Base-by-base conservation (phyloP, 768 basidiomycete species). In the Suillus sp. region DNA sequence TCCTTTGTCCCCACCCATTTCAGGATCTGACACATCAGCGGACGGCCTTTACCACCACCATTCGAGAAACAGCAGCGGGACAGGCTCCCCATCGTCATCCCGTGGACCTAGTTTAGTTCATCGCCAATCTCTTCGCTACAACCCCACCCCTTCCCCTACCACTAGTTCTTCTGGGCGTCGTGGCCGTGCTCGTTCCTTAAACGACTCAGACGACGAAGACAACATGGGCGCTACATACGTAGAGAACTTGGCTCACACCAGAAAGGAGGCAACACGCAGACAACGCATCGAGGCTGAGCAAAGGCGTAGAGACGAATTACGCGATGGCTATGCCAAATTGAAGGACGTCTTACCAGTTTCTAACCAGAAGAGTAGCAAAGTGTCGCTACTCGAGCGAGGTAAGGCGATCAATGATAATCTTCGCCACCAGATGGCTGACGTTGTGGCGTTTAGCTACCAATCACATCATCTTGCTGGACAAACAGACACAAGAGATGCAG, bases 251-350 rank as follows among this genome's bases (percentile, higher is more conserved):
- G 92, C 91, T 7, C 84, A 88, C 74, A 85, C 87, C 11, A 81
- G 92, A 71, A 94, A 93, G 73, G 92, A 94, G 78, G 91, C 91
- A 25, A 94, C 92, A 10, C 81, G 92, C 37, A 81, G 87, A 71
- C 92, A 93, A 76, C 82, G 92, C 60, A 93, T 94, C 62, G 91
- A 94, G 78, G 92, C 92, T n/a, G 92, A 94, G 75, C 91, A 95
- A 79, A 82, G 93, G 51, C 83, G 94, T 63, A 83, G 94, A 67
- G 93, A 95, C 75, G 94, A 95, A 77, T 82, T 95, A 65, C 84
- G 94, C 65, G 93, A 96, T 71, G 93, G 92, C 32, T 96, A 95
- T 77, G 89, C 90, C 40, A 88, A 90, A 71, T 80, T 96, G 75
- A 93, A 93, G 77, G 92, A 94, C 65, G 90, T 91, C 30, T 81